Conservation (phyloP, 164 flowering plant species). For the Vitis labrusca region DNA sequence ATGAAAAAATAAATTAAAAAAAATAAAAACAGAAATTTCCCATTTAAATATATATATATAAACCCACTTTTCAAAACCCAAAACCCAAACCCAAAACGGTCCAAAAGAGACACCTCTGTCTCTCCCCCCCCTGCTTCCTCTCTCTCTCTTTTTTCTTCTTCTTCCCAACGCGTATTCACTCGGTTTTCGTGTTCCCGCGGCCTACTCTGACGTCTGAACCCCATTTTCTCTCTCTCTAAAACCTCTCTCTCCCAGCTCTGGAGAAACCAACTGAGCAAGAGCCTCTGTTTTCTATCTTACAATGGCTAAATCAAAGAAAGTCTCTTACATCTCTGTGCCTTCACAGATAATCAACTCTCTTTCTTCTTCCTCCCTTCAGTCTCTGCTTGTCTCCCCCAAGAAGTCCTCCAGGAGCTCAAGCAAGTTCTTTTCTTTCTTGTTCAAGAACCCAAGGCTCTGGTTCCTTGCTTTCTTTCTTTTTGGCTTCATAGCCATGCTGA, state of each 20-base stretch:
- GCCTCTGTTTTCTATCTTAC: background rate
- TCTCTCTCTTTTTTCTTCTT: conserved; percentile 1
- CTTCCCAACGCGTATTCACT: conserved; percentile 22
- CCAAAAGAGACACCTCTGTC: conserved; percentile 1
- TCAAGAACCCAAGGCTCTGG: conserved; percentile 44
- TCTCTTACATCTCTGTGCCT: conserved; percentile 53
- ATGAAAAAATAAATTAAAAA: too few species aligned
- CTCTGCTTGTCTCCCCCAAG: conserved; percentile 39
- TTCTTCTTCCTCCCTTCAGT: conserved; percentile 50
- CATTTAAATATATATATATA: background rate
- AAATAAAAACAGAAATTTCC: background rate
- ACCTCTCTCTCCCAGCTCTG: conserved; percentile 1
- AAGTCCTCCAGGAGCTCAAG: conserved; percentile 22
- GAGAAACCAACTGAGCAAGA: background rate
- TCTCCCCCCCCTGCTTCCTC: background rate
- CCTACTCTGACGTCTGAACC: conserved; percentile 12
- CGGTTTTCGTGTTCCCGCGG: conserved; percentile 35
- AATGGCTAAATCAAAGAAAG: conserved; percentile 26
- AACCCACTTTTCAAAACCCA: background rate
- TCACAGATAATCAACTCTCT: conserved; percentile 44
- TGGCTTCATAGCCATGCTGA: conserved; percentile 53
- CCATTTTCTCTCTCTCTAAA: conserved; percentile 15
- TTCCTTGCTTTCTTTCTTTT: conserved; percentile 40
- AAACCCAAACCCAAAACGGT: background rate
- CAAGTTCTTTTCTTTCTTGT: conserved; percentile 5